phyloP scores from a whole-genome alignment of 805 yeast species.

The Spathaspora girioi region DNA sequence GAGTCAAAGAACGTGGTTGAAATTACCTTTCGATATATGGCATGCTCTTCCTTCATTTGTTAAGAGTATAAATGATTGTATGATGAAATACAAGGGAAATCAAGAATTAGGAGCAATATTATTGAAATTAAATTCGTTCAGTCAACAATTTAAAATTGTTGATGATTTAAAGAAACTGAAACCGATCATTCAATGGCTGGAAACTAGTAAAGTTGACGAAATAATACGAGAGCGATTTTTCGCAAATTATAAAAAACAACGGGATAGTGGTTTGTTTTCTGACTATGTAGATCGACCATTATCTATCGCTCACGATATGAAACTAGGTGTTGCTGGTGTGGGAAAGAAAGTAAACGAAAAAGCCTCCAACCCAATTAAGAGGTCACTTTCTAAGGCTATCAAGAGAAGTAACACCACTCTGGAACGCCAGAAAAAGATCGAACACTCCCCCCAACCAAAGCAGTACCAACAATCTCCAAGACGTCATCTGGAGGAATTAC shows the following conservation, averaged over 20 bases:
- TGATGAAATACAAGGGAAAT: constrained; percentile 3
- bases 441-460: no score
- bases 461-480: no score
- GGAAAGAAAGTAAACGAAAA: background rate
- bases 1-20: constrained; percentile 21
- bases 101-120: constrained; percentile 15
- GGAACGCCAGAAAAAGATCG: background rate
- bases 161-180: constrained; percentile 5
- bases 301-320: constrained; percentile 9
- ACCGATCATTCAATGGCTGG: constrained; percentile 11
- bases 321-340: constrained; percentile 2
- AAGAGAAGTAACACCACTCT: background rate
- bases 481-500: background rate
- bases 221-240: constrained; percentile 4
- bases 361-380: background rate
- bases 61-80: constrained; percentile 13
- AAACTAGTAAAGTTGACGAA: constrained; percentile 10
- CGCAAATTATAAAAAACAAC: background rate
- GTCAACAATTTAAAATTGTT: constrained; percentile 11
- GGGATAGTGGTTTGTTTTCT: background rate
- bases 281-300: constrained; percentile 8
- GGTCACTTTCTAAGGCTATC: constrained; percentile 4
- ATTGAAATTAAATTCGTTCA: constrained; percentile 16
- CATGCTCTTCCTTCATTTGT: constrained; percentile 28
- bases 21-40: constrained; percentile 44